phyloP scores from a whole-genome alignment of 805 yeast genomes.

The Yamadazyma kitorensis region DNA sequence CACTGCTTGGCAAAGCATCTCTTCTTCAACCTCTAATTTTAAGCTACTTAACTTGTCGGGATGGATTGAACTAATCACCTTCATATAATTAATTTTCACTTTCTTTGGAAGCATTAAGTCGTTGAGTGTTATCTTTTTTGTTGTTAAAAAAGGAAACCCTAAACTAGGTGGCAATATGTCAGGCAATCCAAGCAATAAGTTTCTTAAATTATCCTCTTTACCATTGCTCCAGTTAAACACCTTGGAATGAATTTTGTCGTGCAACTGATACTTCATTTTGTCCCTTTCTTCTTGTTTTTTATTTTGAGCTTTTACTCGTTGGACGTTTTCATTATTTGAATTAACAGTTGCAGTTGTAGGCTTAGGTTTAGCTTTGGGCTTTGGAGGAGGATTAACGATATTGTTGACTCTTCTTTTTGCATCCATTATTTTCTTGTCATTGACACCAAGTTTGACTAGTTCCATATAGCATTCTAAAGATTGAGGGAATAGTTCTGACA shows the following conservation, averaged over 20 bases:
- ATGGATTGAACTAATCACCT: constrained; percentile 73
- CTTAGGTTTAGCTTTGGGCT: constrained; percentile 10
- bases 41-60: constrained; percentile 68
- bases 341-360: constrained; percentile 1
- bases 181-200: constrained; percentile 67
- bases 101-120: constrained; percentile 87
- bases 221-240: constrained; percentile 67
- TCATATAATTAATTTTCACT: constrained; percentile 81
- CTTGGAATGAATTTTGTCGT: constrained; percentile 58
- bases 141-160: constrained; percentile 27
- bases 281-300: constrained; percentile 36
- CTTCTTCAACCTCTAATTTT: constrained; percentile 59
- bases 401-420: constrained; percentile 77
- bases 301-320: constrained; percentile 49
- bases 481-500: constrained; percentile 63
- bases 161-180: constrained; percentile 49
- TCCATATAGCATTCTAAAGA: constrained; percentile 61
- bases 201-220: constrained; percentile 78
- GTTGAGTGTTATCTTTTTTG: constrained; percentile 46
- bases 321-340: constrained; percentile 23
- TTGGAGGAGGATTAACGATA: constrained; percentile 52
- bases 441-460: constrained; percentile 62
- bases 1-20: constrained; percentile 83
- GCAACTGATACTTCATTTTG: constrained; percentile 45
- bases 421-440: constrained; percentile 64